These are phyloP conservation scores for Beauveria australis DNA, from an alignment of 2,329 filamentous ascomycete genomes.

Conservation along the genomic window DNA sequence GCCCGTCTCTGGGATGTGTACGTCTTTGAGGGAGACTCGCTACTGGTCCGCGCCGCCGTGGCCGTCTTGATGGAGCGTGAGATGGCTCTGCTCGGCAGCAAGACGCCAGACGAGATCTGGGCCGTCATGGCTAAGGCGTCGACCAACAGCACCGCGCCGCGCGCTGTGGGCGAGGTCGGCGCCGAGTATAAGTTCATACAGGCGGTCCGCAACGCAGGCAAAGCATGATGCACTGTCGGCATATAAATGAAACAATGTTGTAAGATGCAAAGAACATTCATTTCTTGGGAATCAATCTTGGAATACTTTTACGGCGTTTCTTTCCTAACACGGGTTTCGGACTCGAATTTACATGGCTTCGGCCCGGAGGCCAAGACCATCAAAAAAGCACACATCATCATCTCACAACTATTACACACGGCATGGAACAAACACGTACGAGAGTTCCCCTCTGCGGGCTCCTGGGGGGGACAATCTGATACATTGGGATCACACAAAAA, in stretches of 20 bases:
- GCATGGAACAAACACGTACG: neutral
- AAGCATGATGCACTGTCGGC: constrained; percentile 17
- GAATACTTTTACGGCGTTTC: constrained; percentile 4
- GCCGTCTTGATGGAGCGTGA: constrained; percentile 53
- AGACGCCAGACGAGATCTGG: constrained; percentile 36
- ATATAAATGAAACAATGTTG: neutral
- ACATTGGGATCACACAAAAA: neutral
- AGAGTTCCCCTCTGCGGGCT: neutral
- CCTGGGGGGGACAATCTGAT: neutral
- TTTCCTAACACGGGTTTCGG: neutral
- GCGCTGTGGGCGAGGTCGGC: constrained; percentile 32
- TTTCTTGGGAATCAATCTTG: constrained; percentile 1
- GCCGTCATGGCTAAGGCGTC: constrained; percentile 26
- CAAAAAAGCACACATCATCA: constrained; percentile 4
- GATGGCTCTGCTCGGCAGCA: constrained; percentile 41
- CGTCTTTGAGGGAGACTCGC: constrained; percentile 69
- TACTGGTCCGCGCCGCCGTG: constrained; percentile 63
- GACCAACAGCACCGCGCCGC: constrained; percentile 22
- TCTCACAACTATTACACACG: neutral
- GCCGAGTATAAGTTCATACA: constrained; percentile 42
- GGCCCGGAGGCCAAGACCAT: neutral
- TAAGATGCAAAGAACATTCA: neutral
- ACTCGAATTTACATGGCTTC: neutral
- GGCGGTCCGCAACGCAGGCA: constrained; percentile 31
- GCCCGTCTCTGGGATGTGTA: constrained; percentile 74